Evolutionary conservation across 2,329 filamentous ascomycete species (phyloP).

Genomic region (Dothideomycetes sp.): DNA sequence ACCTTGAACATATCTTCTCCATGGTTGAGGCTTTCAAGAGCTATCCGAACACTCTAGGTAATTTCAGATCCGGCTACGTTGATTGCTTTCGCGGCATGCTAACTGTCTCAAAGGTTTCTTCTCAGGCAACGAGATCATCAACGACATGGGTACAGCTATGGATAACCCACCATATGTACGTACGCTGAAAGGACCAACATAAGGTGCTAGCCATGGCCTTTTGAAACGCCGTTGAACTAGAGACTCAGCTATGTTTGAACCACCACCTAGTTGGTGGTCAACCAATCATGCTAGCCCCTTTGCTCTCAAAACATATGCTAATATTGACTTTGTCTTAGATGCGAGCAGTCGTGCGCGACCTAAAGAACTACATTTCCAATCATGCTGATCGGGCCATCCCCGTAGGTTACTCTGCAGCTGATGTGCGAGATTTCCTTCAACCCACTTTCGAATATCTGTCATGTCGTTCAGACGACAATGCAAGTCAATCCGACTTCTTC

Average conservation of each 20-base stretch:
- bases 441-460: constrained; percentile 70
- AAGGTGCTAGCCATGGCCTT: no score
- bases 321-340: no score
- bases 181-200: constrained; percentile 40
- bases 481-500: constrained; percentile 62
- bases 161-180: constrained; percentile 47
- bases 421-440: constrained; percentile 63
- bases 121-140: constrained; percentile 58
- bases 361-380: constrained; percentile 58
- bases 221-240: no score
- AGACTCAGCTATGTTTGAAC: no score
- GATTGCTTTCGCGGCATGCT: no score
- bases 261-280: no score
- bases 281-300: no score
- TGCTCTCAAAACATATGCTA: no score
- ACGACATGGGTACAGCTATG: constrained; percentile 36
- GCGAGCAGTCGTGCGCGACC: constrained; percentile 53
- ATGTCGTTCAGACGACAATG: constrained; percentile 48
- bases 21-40: constrained; percentile 59
- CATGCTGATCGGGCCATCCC: constrained; percentile 50
- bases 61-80: no score
- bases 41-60: constrained; percentile 55
- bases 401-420: constrained; percentile 62
- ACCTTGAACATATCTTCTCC: constrained; percentile 50
- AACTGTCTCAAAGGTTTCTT: no score